Evolutionary conservation across 176 grass and related monocot genomes (phyloP).

Genomic region (Ananas comosus): DNA sequence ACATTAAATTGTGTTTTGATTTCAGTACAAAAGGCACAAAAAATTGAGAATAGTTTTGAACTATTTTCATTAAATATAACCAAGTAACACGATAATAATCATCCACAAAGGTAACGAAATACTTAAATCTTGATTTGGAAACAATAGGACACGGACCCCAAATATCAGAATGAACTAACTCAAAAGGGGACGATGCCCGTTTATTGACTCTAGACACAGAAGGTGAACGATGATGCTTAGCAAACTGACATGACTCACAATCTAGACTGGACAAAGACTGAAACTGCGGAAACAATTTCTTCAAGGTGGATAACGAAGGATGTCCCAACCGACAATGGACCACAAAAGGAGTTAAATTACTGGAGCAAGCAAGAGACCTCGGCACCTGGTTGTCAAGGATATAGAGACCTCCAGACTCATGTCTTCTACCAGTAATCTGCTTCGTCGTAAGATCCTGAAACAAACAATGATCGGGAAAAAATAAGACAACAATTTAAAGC

Average conservation of each 20-base stretch:
- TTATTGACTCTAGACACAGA: neutral
- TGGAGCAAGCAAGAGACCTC: neutral
- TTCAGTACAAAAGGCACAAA: neutral
- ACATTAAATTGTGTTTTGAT: neutral
- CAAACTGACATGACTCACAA: neutral
- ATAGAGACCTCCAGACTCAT: neutral
- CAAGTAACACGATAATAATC: neutral
- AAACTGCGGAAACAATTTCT: neutral
- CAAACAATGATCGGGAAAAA: neutral
- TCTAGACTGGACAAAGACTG: neutral
- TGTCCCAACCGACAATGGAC: neutral
- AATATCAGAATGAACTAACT: neutral
- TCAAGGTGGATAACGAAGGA: neutral
- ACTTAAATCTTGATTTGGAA: neutral
- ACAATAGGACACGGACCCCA: neutral
- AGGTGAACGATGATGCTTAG: neutral
- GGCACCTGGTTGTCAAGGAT: neutral
- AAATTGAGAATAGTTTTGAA: neutral
- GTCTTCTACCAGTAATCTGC: neutral
- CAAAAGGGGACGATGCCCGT: neutral
- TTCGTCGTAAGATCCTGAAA: conserved; percentile 7
- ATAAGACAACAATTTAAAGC: neutral
- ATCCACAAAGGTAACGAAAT: neutral
- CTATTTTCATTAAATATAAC: neutral
- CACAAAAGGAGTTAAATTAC: neutral